A percentile compares a stretch with the other conserved stretches of the same genome.
These are phyloP conservation scores for Calendula officinalis DNA, from an alignment of 129 eudicot genomes.

Conservation along the genomic window DNA sequence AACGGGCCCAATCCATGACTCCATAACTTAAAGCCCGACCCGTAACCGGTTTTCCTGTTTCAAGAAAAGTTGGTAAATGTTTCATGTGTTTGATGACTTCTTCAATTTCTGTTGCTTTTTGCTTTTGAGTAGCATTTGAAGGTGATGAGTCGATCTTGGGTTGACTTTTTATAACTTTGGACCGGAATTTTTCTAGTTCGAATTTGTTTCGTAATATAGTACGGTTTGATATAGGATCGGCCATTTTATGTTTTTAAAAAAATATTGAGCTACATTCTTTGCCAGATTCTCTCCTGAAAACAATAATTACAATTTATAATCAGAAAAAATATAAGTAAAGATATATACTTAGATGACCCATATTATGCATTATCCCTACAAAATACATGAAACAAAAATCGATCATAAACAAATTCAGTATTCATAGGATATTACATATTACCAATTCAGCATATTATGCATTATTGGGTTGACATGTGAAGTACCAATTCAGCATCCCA, in stretches of 20 bases:
- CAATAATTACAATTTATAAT: constrained; percentile 11
- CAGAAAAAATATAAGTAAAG: constrained; percentile 12
- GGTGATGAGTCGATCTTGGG: constrained; percentile 26
- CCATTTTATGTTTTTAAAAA: constrained; percentile 23
- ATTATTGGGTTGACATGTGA: background rate
- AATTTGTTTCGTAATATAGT: constrained; percentile 41
- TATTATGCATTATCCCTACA: no score
- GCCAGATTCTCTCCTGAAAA: constrained; percentile 9
- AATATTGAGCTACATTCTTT: constrained; percentile 17
- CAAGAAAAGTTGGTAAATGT: constrained; percentile 68
- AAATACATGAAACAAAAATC: no score
- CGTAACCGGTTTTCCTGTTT: constrained; percentile 48
- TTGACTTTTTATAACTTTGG: constrained; percentile 43
- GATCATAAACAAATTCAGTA: no score
- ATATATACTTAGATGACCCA: no score
- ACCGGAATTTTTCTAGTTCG: constrained; percentile 47
- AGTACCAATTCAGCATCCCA: background rate
- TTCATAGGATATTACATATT: no score
- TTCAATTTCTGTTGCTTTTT: constrained; percentile 41
- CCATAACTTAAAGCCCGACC: constrained; percentile 70
- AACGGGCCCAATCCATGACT: constrained; percentile 75
- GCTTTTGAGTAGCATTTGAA: constrained; percentile 24
- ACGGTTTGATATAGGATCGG: constrained; percentile 23
- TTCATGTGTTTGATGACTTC: constrained; percentile 84
- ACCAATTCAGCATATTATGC: background rate